Evolutionary conservation across 164 flowering plant species (phyloP).

Genomic region (Chimonanthus salicifolius): DNA sequence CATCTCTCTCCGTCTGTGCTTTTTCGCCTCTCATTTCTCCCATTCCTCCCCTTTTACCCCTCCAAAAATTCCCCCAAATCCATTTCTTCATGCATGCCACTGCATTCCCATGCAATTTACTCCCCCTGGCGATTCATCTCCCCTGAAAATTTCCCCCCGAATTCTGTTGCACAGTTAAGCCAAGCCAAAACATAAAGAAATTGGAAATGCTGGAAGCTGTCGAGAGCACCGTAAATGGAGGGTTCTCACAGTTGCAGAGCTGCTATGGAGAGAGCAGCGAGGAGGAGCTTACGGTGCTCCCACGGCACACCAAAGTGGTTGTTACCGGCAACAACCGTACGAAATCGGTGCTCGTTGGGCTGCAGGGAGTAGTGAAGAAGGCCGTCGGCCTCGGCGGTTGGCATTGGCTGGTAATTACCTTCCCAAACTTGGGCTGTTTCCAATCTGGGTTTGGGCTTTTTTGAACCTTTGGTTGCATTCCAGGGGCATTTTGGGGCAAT

Average conservation of each 20-base stretch:
- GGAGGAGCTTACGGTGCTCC: slow-evolving; percentile 73
- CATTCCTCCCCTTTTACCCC: slow-evolving; percentile 1
- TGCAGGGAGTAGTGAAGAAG: slow-evolving; percentile 76
- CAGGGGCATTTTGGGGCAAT: background rate
- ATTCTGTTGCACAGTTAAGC: background rate
- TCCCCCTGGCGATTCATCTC: slow-evolving; percentile 7
- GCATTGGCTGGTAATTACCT: slow-evolving; percentile 87
- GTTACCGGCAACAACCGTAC: slow-evolving; percentile 79
- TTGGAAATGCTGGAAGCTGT: slow-evolving; percentile 51
- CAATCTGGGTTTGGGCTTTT: slow-evolving; percentile 3
- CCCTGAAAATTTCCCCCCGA: background rate
- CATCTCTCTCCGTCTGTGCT: slow-evolving; percentile 31
- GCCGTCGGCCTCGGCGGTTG: slow-evolving; percentile 85
- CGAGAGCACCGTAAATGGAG: slow-evolving; percentile 58
- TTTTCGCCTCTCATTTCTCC: slow-evolving; percentile 26
- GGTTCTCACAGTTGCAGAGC: slow-evolving; percentile 41
- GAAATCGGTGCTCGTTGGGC: slow-evolving; percentile 73
- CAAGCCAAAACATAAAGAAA: background rate
- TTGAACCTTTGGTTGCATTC: background rate
- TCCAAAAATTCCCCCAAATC: slow-evolving; percentile 8
- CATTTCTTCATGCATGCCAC: slow-evolving; percentile 42
- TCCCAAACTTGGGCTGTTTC: background rate
- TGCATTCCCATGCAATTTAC: slow-evolving; percentile 22
- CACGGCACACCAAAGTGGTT: slow-evolving; percentile 72
- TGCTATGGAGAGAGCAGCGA: slow-evolving; percentile 61